A percentile compares a stretch with the other conserved stretches of the same genome.
Evolutionary conservation across 2,329 filamentous ascomycete species (phyloP).

Genomic region (Colletotrichum orchidophilum): DNA sequence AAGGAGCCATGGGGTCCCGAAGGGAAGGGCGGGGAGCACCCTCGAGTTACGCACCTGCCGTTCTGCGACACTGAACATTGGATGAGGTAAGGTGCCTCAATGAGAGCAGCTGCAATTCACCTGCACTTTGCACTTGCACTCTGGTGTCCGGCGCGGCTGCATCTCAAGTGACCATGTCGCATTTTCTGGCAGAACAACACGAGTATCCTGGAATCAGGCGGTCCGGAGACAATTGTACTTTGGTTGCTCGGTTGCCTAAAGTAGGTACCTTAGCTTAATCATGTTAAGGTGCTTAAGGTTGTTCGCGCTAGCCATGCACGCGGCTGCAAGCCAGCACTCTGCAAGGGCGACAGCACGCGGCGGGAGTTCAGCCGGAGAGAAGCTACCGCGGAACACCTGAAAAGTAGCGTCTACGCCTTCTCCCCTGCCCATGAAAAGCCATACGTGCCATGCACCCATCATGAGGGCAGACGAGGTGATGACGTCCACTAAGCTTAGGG

Average conservation of each 20-base stretch:
- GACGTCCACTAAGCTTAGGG: background rate
- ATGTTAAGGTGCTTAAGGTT: background rate
- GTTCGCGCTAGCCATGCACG: background rate
- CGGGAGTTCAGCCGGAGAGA: background rate
- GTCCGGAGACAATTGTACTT: background rate
- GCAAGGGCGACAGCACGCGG: constrained; percentile 7
- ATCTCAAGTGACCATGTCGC: background rate
- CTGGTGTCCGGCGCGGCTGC: background rate
- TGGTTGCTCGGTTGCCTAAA: no score
- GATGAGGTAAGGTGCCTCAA: background rate
- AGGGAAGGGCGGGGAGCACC: constrained; percentile 7
- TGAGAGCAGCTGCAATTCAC: no score
- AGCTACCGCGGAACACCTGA: background rate
- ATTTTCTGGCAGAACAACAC: background rate
- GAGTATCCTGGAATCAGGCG: background rate
- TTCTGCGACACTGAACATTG: background rate
- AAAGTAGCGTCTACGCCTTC: background rate
- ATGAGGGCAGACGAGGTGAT: background rate
- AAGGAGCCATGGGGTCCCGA: background rate
- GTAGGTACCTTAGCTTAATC: background rate
- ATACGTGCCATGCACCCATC: background rate
- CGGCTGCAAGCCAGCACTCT: background rate
- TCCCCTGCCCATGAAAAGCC: background rate
- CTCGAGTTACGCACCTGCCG: constrained; percentile 8
- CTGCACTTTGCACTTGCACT: background rate